Base-by-base conservation (phyloP, 1,284 basidiomycete species). In the Sphagnurus paluster region DNA sequence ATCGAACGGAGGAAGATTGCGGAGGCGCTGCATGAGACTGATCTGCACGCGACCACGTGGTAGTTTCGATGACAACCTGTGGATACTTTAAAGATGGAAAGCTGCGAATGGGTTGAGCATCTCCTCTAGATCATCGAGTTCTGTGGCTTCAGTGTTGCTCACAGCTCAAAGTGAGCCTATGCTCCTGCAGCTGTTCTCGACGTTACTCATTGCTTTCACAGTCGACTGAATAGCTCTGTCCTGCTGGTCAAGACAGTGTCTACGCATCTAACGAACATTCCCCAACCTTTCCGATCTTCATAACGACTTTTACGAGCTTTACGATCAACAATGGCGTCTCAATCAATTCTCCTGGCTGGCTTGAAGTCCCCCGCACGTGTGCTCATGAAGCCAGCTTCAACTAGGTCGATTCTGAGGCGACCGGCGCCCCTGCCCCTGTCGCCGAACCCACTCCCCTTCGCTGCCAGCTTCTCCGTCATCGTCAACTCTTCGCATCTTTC, bases 211-310 rank as follows among this genome's bases (percentile, higher is more conserved):
- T 17, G 11, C 17, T 17, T 29, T 10, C 21, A 14, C 56, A 28
- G 23, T 19, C 20, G 32, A 42, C 38, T 37, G 13, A 33, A 47
- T 42, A 60, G 58, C 60, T 63, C 56, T 68, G 64, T 57, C 68
- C 69, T 71, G 69, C 69, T 71, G 69, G 69, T 61, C 68, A 69
- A 70, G 68, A 63, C 65, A 66, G 59, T 61, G 61, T 62, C 53
- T 55, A 52, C 62, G 50, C 52, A 52, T 45, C 38, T 17, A 52
- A 48, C 46, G 41, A 40, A 50, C 38, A 38, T 29, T 19, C 41
- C 42, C 21, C 16, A 25, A 44, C n/a, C 14, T 48, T 62, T 48
- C 52, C 53, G 52, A 55, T 50, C 44, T 55, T 53, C 50, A 52
- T 56, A 41, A 56, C 58, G 58, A 59, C 51, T 47, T 49, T 55